These are phyloP conservation scores for Lodderomyces oxycetoniae DNA, from an alignment of 1,139 yeast genomes.

Conservation along the genomic window DNA sequence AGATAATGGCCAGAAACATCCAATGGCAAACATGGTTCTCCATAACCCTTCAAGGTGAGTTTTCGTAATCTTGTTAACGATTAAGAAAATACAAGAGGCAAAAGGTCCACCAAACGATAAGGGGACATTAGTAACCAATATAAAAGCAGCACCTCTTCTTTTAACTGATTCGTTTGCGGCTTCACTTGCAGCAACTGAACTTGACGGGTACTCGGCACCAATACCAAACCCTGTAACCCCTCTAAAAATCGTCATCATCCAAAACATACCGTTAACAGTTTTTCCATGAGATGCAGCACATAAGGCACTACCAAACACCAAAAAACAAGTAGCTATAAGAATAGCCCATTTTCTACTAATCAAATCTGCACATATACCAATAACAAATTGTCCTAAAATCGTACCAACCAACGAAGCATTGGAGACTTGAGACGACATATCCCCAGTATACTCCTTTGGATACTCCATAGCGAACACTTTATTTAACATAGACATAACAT, in stretches of 20 bases:
- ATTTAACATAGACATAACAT: slow-evolving; percentile 46
- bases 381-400: slow-evolving; percentile 44
- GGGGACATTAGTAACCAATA: slow-evolving; percentile 67
- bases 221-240: slow-evolving; percentile 72
- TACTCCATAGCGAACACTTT: slow-evolving; percentile 30
- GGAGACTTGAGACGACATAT: slow-evolving; percentile 44
- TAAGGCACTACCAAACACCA: slow-evolving; percentile 41
- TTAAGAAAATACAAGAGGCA: slow-evolving; percentile 61
- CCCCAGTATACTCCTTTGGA: slow-evolving; percentile 29
- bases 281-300: slow-evolving; percentile 49
- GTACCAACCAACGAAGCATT: slow-evolving; percentile 49
- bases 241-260: slow-evolving; percentile 65
- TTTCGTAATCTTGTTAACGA: slow-evolving; percentile 57
- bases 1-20: slow-evolving; percentile 68
- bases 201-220: slow-evolving; percentile 75
- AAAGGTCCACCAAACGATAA: slow-evolving; percentile 74
- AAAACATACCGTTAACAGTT: slow-evolving; percentile 45
- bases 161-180: slow-evolving; percentile 63
- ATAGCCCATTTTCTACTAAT: slow-evolving; percentile 47
- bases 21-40: slow-evolving; percentile 75
- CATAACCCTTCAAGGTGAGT: slow-evolving; percentile 52
- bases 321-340: slow-evolving; percentile 40
- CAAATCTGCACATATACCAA: slow-evolving; percentile 44
- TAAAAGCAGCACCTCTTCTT: slow-evolving; percentile 60
- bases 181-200: slow-evolving; percentile 65